These are phyloP conservation scores for Aspergillus sp. DNA, from an alignment of 2,329 filamentous ascomycete species.

Conservation along the genomic window DNA sequence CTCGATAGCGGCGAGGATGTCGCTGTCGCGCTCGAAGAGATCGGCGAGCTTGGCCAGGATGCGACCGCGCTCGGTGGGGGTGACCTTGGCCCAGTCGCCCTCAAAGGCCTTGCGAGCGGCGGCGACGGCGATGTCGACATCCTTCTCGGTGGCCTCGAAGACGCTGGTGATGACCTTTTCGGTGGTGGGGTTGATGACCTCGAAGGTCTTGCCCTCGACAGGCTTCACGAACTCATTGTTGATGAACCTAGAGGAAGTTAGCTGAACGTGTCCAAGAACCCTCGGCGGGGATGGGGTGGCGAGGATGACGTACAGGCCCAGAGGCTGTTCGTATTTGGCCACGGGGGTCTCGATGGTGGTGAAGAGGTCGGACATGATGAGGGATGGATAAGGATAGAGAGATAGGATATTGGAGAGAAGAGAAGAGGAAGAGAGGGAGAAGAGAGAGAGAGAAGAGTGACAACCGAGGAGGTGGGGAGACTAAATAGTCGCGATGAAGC, in stretches of 20 bases:
- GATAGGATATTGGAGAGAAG: neutral
- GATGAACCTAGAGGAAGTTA: constrained; percentile 41
- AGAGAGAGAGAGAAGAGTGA: neutral
- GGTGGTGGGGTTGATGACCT: constrained; percentile 84
- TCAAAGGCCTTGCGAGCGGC: constrained; percentile 87
- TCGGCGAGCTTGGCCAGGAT: constrained; percentile 75
- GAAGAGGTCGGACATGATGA: constrained; percentile 26
- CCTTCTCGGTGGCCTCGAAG: constrained; percentile 80
- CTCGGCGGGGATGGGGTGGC: neutral
- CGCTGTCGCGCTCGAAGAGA: constrained; percentile 72
- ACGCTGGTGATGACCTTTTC: constrained; percentile 84
- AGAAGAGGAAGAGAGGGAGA: neutral
- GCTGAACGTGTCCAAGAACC: too few species aligned
- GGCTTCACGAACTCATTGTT: constrained; percentile 64
- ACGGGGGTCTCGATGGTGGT: constrained; percentile 36
- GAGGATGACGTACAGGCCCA: constrained; percentile 31
- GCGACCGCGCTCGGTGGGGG: constrained; percentile 69
- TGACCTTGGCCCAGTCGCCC: constrained; percentile 64
- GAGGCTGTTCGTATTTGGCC: constrained; percentile 38
- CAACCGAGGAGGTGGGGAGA: neutral
- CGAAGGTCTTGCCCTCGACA: constrained; percentile 84
- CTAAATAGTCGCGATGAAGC: neutral
- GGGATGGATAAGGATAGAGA: neutral
- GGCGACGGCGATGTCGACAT: constrained; percentile 70
- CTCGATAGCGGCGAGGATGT: constrained; percentile 77